These are phyloP conservation scores for Petasospora fabianii DNA, from an alignment of 1,139 yeast species.

Conservation along the genomic window DNA sequence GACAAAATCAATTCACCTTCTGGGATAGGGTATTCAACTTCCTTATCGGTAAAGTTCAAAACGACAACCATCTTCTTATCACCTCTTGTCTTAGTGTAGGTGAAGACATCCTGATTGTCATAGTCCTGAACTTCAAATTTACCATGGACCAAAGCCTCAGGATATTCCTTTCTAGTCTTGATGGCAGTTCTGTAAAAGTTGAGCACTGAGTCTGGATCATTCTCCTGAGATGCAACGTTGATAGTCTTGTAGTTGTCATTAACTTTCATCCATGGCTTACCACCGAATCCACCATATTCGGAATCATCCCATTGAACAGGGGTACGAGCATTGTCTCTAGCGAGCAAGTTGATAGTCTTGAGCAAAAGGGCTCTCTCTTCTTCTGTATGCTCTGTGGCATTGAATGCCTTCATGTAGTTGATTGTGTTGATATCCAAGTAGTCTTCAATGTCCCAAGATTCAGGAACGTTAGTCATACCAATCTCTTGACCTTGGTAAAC, in stretches of 20 bases:
- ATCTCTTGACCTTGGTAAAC: slow-evolving; percentile 62
- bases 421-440: slow-evolving; percentile 49
- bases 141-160: slow-evolving; percentile 48
- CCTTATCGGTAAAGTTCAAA: slow-evolving; percentile 40
- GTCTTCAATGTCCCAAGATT: slow-evolving; percentile 46
- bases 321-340: slow-evolving; percentile 55
- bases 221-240: slow-evolving; percentile 45
- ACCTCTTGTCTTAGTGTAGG: slow-evolving; percentile 35
- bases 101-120: slow-evolving; percentile 39
- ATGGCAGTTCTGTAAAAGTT: slow-evolving; percentile 45
- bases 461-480: slow-evolving; percentile 48
- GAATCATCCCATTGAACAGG: slow-evolving; percentile 57
- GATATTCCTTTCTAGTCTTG: slow-evolving; percentile 41
- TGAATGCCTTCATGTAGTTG: slow-evolving; percentile 39
- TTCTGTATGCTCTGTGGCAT: slow-evolving; percentile 30
- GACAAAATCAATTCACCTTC: slow-evolving; percentile 24
- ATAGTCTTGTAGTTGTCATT: slow-evolving; percentile 47
- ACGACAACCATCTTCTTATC: slow-evolving; percentile 38
- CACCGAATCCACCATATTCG: slow-evolving; percentile 47
- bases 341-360: slow-evolving; percentile 36
- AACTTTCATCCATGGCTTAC: slow-evolving; percentile 53
- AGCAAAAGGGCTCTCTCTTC: slow-evolving; percentile 30
- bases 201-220: slow-evolving; percentile 47
- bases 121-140: slow-evolving; percentile 39
- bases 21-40: slow-evolving; percentile 29